Conservation (phyloP, 768 basidiomycete genomes). For the Sporobolomyces pararoseus region DNA sequence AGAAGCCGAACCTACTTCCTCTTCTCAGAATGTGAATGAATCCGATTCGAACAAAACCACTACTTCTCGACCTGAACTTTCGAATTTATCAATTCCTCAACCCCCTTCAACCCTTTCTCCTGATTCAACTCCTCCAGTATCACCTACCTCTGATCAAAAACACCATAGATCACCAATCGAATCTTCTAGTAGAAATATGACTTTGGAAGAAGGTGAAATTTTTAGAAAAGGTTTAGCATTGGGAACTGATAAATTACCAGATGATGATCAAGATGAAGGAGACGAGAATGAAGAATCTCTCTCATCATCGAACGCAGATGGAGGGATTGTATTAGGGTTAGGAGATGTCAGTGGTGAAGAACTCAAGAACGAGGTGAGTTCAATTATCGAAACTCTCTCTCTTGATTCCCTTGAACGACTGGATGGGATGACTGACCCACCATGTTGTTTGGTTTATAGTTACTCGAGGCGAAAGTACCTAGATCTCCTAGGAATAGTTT, state of each 20-base stretch:
- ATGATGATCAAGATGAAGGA: conserved; percentile 59
- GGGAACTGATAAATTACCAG: conserved; percentile 45
- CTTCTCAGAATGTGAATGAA: too few relatives aligned
- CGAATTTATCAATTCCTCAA: not conserved
- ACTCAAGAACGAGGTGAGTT: conserved; percentile 58
- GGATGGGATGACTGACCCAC: not conserved
- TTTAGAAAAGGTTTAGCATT: conserved; percentile 84
- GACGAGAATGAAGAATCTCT: conserved; percentile 51
- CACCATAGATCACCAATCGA: conserved; percentile 42
- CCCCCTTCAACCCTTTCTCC: too few relatives aligned
- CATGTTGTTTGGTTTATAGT: not conserved
- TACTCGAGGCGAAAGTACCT: not conserved
- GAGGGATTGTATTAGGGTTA: conserved; percentile 17
- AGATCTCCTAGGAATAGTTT: not conserved
- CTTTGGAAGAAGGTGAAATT: conserved; percentile 82
- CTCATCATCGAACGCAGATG: not conserved
- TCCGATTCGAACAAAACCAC: too few relatives aligned
- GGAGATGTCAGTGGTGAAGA: conserved; percentile 67
- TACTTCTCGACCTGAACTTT: not conserved
- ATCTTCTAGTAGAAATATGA: conserved; percentile 26
- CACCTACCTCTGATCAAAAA: not conserved
- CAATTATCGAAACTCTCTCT: not conserved
- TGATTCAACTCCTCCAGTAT: not conserved
- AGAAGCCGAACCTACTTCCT: not conserved
- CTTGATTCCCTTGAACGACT: not conserved